phyloP scores from a whole-genome alignment of 495 filamentous ascomycete genomes.

The Aspergillus leporis region DNA sequence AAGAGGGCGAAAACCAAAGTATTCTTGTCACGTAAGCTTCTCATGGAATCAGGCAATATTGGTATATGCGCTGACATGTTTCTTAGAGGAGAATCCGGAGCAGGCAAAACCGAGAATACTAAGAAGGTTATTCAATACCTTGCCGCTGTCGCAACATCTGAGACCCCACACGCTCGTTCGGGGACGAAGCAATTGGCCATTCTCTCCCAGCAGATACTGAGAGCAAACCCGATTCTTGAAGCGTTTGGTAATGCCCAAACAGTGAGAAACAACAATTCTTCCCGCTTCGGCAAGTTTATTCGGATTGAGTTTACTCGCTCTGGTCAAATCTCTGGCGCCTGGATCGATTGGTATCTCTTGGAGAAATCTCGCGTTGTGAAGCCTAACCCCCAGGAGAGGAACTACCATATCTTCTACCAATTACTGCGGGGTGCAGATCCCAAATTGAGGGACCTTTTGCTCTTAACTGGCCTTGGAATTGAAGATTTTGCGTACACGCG shows the following conservation, averaged over 20 bases:
- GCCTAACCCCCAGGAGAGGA: slow-evolving; percentile 81
- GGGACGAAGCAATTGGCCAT: slow-evolving; percentile 70
- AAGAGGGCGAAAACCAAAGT: slow-evolving; percentile 94
- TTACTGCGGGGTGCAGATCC: slow-evolving; percentile 79
- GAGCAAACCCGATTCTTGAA: slow-evolving; percentile 97
- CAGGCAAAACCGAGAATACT: slow-evolving; percentile 98
- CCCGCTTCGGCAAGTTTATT: slow-evolving; percentile 98
- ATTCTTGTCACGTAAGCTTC: slow-evolving; percentile 82
- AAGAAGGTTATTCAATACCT: slow-evolving; percentile 99
- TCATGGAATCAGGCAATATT: background rate
- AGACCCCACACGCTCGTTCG: slow-evolving; percentile 66
- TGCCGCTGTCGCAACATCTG: slow-evolving; percentile 86
- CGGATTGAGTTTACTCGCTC: slow-evolving; percentile 90
- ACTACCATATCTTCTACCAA: slow-evolving; percentile 99
- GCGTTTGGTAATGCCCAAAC: slow-evolving; percentile 99
- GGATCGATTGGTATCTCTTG: slow-evolving; percentile 97
- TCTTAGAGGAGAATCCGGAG: slow-evolving; percentile 84
- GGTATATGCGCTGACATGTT: slow-evolving; percentile 10
- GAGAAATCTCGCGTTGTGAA: slow-evolving; percentile 96
- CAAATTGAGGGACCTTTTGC: slow-evolving; percentile 69
- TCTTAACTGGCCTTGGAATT: slow-evolving; percentile 69
- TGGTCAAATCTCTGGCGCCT: slow-evolving; percentile 92
- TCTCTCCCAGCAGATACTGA: slow-evolving; percentile 93
- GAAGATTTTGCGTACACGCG: slow-evolving; percentile 90
- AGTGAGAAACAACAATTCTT: slow-evolving; percentile 97